Conservation (phyloP, 2,329 filamentous ascomycete genomes). For the Cadophora luteo-olivacea region DNA sequence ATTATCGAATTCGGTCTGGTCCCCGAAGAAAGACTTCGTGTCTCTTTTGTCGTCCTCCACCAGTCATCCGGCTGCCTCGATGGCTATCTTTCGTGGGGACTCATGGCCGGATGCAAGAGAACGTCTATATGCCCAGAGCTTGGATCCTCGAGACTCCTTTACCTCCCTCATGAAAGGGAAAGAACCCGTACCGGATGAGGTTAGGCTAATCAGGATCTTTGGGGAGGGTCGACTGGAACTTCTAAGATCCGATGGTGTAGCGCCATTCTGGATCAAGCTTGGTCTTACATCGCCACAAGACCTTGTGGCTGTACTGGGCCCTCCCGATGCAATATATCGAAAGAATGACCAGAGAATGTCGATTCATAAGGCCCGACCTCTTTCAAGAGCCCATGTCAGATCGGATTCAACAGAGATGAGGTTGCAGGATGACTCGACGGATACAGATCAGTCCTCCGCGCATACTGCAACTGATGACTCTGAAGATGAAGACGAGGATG, state of each 20-base stretch:
- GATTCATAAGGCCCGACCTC: constrained; percentile 73
- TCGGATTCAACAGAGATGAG: constrained; percentile 47
- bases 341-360: constrained; percentile 90
- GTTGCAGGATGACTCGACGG: constrained; percentile 62
- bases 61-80: constrained; percentile 78
- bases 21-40: constrained; percentile 80
- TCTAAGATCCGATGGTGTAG: constrained; percentile 71
- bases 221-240: constrained; percentile 82
- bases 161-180: constrained; percentile 72
- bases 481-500: constrained; percentile 67
- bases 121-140: constrained; percentile 75
- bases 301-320: constrained; percentile 86
- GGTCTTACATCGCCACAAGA: constrained; percentile 93
- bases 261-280: constrained; percentile 73
- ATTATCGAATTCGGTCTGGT: constrained; percentile 76
- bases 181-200: constrained; percentile 85
- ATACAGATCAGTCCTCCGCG: constrained; percentile 78
- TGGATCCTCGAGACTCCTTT: constrained; percentile 77
- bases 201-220: constrained; percentile 79
- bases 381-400: constrained; percentile 57
- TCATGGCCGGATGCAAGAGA: constrained; percentile 88
- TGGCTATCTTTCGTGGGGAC: constrained; percentile 89
- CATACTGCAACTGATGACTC: constrained; percentile 75
- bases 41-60: constrained; percentile 81
- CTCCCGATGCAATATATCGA: constrained; percentile 91